Evolutionary conservation across 2,329 filamentous ascomycete species (phyloP).

Genomic region (Calonectria multiphialidica): DNA sequence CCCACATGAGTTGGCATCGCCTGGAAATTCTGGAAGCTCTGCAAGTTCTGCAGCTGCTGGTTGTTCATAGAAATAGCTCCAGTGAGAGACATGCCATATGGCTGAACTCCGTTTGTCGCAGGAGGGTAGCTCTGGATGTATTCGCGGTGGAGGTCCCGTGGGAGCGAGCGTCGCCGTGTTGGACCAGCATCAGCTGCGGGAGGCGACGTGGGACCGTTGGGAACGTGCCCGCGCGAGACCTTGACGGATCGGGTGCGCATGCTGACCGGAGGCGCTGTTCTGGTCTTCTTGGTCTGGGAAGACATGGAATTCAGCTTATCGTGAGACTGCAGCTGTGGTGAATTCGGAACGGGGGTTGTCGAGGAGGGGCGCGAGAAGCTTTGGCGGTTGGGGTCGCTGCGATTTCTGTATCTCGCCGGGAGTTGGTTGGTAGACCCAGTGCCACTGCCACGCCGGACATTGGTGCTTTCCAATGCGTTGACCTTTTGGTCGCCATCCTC

Average conservation of each 20-base stretch:
- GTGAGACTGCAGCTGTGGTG: conserved; percentile 33
- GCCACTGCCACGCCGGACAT: not conserved
- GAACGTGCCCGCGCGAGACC: conserved; percentile 29
- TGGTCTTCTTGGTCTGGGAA: conserved; percentile 44
- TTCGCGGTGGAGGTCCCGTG: conserved; percentile 33
- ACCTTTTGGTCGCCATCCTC: not conserved
- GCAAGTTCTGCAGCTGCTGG: conserved; percentile 10
- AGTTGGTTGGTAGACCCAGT: not conserved
- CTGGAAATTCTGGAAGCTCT: not conserved
- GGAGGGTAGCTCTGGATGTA: conserved; percentile 30
- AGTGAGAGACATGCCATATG: conserved; percentile 26
- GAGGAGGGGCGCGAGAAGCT: conserved; percentile 27
- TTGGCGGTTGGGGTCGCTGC: not conserved
- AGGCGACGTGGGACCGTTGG: conserved; percentile 25
- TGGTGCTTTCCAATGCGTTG: not conserved
- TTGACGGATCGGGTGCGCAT: conserved; percentile 55
- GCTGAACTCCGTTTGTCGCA: conserved; percentile 20
- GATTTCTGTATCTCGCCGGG: not conserved
- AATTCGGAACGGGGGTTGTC: conserved; percentile 42
- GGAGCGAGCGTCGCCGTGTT: conserved; percentile 32
- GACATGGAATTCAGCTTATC: conserved; percentile 23
- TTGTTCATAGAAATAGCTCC: conserved; percentile 22
- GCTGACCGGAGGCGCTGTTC: conserved; percentile 56
- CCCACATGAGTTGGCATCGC: not conserved
- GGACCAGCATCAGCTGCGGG: conserved; percentile 31